Evolutionary conservation across 257 asterid genomes (phyloP).

Genomic region (Gardenia jasminoides): DNA sequence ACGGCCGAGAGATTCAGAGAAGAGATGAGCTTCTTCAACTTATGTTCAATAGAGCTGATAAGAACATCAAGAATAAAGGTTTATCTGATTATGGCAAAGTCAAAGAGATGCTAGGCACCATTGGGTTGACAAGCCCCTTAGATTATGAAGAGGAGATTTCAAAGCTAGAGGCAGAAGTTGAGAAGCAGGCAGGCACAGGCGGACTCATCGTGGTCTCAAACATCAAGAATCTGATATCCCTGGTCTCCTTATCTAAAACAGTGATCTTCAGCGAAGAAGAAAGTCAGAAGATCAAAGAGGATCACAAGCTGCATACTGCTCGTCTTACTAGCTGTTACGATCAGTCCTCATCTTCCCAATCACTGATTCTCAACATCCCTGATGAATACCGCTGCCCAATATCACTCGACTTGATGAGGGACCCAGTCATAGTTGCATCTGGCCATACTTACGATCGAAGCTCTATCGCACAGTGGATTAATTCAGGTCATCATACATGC

Average conservation of each 20-base stretch:
- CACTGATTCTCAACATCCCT: constrained; percentile 45
- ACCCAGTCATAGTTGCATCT: constrained; percentile 79
- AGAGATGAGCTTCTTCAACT: constrained; percentile 58
- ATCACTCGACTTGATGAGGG: constrained; percentile 79
- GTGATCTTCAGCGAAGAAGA: constrained; percentile 36
- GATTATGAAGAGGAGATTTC: constrained; percentile 65
- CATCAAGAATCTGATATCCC: constrained; percentile 63
- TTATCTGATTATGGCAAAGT: constrained; percentile 35
- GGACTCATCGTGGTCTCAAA: constrained; percentile 67
- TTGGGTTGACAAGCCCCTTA: constrained; percentile 44
- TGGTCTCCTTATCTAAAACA: constrained; percentile 51
- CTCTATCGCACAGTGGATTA: constrained; percentile 81
- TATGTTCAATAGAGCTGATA: constrained; percentile 34
- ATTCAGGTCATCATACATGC: constrained; percentile 81
- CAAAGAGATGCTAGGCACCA: constrained; percentile 38
- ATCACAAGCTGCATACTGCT: constrained; percentile 40
- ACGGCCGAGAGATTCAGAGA: constrained; percentile 40
- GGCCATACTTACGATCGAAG: constrained; percentile 84
- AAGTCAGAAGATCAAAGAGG: constrained; percentile 27
- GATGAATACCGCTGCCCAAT: constrained; percentile 83
- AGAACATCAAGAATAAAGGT: constrained; percentile 40
- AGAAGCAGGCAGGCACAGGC: constrained; percentile 86
- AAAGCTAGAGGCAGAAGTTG: constrained; percentile 63
- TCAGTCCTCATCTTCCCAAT: constrained; percentile 39
- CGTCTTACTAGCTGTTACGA: constrained; percentile 28